Percentiles rank a stretch among this genome's conserved stretches.
Conservation (phyloP, 352 stramenopile genomes). For the Phytophthora pseudosyringae region DNA sequence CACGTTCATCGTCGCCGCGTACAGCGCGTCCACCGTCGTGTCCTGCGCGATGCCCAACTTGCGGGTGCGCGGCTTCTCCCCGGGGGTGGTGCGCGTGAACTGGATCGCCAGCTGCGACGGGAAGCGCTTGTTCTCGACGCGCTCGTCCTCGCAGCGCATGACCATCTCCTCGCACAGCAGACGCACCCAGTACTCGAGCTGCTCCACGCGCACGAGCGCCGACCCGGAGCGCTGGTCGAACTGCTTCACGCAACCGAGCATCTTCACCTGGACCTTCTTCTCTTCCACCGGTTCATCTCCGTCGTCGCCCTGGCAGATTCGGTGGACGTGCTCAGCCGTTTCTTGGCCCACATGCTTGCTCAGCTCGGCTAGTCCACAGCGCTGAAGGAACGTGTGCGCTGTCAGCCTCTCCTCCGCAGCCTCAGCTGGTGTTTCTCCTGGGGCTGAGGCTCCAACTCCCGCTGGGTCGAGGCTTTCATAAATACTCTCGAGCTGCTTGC, state of each 20-base stretch:
- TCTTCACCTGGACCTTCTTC: conserved; percentile 71
- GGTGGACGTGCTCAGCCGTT: conserved; percentile 59
- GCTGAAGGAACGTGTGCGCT: conserved; percentile 58
- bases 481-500: conserved; percentile 68
- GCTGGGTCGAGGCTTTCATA: conserved; percentile 47
- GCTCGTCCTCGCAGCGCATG: conserved; percentile 81
- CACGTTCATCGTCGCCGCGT: conserved; percentile 51
- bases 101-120: conserved; percentile 66
- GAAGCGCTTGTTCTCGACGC: conserved; percentile 79
- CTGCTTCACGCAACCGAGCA: conserved; percentile 78
- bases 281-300: conserved; percentile 74
- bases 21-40: conserved; percentile 64
- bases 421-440: conserved; percentile 7
- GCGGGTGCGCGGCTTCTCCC: conserved; percentile 54
- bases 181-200: conserved; percentile 80
- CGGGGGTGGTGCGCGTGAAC: conserved; percentile 44
- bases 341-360: conserved; percentile 64
- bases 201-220: conserved; percentile 48
- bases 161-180: conserved; percentile 80
- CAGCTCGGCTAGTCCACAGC: conserved; percentile 60
- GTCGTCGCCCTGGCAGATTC: conserved; percentile 71
- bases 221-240: conserved; percentile 73
- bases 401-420: conserved; percentile 30
- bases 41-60: conserved; percentile 66
- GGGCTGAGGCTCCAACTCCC: not conserved